Base-by-base conservation (phyloP, 495 filamentous ascomycete species). In the Tuber calosporum region DNA sequence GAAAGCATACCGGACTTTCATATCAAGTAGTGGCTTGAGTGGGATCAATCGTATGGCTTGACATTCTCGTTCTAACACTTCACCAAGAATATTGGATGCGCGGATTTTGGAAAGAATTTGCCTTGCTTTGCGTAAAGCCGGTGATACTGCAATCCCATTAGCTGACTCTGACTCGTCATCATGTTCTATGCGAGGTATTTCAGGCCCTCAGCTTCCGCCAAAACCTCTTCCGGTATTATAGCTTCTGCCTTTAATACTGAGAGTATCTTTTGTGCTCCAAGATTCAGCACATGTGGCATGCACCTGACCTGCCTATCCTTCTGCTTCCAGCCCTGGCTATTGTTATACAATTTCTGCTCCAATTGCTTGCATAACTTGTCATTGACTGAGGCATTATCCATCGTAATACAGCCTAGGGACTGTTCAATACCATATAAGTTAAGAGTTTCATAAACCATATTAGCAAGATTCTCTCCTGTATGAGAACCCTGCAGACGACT, bases 281-380 rank as follows among this genome's bases (percentile, higher is more conserved):
- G 40, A 67, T 73, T 69, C 4, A 75, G 68, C 15, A 73, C 66
- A 69, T 75, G 74, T 22, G 74, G 41, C 74, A 73, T 75, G 66
- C 70, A 75, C 11, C 70, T 26, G 1, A 75, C 26, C 8, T 73
- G 34, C 1, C 66, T 66, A 69, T 75, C 66, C 39, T 69, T 53
- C 58, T 38, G 36, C 36, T 15, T 69, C 74, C 74, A 73, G 17
- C 15, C 42, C 5, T 43, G 42, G 1, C 42, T 17, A 20, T 20
- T 0, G 30, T 19, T 34, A 26, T 30, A 0, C 53, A 37, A n/a
- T 69, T 72, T 66, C 17, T 67, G 45, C 11, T 38, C 34, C 39
- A 53, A 22, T 26, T 66, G 68, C 36, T 67, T 22, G 26, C 19
- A 38, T n/a, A 43, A 20, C 42, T 43, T 43, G 15, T 41, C 20